phyloP scores from a whole-genome alignment of 768 basidiomycete species.

The Amyloporia xantha region DNA sequence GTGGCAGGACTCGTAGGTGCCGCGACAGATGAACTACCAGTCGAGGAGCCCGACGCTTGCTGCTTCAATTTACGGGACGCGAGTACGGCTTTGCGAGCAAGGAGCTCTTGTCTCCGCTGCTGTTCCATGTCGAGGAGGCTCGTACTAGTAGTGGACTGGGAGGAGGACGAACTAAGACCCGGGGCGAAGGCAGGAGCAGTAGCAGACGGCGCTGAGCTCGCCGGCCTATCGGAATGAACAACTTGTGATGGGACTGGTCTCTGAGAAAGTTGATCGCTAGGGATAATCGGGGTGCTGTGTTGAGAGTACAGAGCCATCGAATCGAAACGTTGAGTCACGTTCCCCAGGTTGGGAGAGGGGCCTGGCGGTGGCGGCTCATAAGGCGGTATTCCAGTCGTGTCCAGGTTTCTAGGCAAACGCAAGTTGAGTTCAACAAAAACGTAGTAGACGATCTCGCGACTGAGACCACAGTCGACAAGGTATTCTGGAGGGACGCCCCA shows the following conservation, averaged over 20 bases:
- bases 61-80: conserved; percentile 56
- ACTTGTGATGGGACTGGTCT: background rate
- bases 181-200: conserved; percentile 27
- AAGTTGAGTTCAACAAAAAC: conserved; percentile 76
- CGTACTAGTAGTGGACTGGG: conserved; percentile 23
- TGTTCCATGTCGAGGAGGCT: conserved; percentile 66
- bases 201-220: conserved; percentile 8
- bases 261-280: background rate
- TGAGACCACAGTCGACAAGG: conserved; percentile 62
- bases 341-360: conserved; percentile 28
- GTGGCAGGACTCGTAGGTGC: conserved; percentile 4
- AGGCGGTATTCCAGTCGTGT: conserved; percentile 50
- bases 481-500: conserved; percentile 78
- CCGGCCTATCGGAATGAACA: background rate
- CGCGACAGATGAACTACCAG: background rate
- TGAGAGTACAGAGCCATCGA: conserved; percentile 1
- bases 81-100: conserved; percentile 70
- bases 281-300: conserved; percentile 5
- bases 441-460: conserved; percentile 67
- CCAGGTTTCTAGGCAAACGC: conserved; percentile 60
- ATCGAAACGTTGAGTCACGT: background rate
- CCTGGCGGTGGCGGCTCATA: conserved; percentile 40
- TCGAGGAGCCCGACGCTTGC: conserved; percentile 2
- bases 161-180: conserved; percentile 15
- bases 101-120: conserved; percentile 65